Evolutionary conservation across 495 filamentous ascomycete genomes (phyloP), one percentile per base, ranked within the genome.

Genomic region (Cladorrhinum samala): DNA sequence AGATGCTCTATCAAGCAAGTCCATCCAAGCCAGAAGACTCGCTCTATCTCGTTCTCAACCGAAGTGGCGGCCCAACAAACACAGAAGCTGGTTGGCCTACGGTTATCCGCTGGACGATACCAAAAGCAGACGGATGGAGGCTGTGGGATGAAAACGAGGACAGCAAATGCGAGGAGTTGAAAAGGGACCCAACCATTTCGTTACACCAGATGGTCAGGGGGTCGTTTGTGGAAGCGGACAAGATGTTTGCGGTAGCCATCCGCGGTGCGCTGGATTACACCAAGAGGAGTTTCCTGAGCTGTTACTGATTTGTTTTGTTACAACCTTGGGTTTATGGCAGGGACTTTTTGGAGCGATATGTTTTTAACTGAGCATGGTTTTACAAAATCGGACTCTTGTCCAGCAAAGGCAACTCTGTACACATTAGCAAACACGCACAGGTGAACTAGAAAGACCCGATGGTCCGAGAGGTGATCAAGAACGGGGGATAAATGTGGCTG

Each of bases 221-320:
- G 24, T 21, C 33, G 30, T 50, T 50, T 30, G 37, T 50, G 13
- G 47, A 50, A 16, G 24, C 47, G 16, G 30, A 50, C 2, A 50
- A 50, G 47, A 39, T 18, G 24, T 50, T 50, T 50, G 14, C 8
- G 9, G 47, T 50, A n/a, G 20, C 47, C 17, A 50, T 50, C 14
- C n/a, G 47, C 3, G 47, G 47, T 8, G 47, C 47, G 24, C 8
- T 40, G 47, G 21, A 50, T 40, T 50, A 37, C 30, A 24, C 33
- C 1, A 37, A 38, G 47, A 50, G 21, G 33, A 27, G 47, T 21
- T 50, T 37, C 8, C 23, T 50, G 24, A 25, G 20, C 20, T 49
- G 47, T 38, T 41, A 41, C n/a, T 41, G n/a, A 33, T 33, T 33
- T 33, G 27, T n/a, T n/a, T n/a, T n/a, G n/a, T n/a, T n/a, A n/a